Evolutionary conservation across 345 rosid genomes (phyloP), one percentile per base, ranked within the genome.

Genomic region (Camelina laxa): DNA sequence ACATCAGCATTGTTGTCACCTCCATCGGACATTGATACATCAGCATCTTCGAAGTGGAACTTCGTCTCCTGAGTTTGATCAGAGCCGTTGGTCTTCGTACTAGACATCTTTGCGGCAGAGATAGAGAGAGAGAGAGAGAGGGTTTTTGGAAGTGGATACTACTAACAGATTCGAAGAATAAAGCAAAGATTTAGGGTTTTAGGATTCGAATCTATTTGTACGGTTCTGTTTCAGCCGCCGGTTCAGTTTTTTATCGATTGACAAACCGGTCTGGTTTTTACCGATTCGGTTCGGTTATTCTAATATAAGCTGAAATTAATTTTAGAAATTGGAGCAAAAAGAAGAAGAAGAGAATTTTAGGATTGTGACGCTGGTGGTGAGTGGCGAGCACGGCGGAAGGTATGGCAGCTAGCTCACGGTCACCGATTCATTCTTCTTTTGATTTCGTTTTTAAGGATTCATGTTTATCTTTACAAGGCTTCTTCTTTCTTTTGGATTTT

Each of bases 21-120:
- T 7, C 80, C 76, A 33, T 85, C 88, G 33, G 65, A 74, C 88
- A 88, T 84, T 69, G 89, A 69, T 13, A 77, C 86, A 63, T 85
- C 91, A 5, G 59, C 71, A 64, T 83, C 91, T 47, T 81, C 69
- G 44, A 86, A 82, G 12, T 73, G 84, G 62, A 67, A 75, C 72
- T 58, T 81, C 20, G 84, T 56, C 75, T 79, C 75, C 39, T 74
- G 78, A 20, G 4, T 74, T 36, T 69, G 49, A 56, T 20, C 66
- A 24, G 62, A 57, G 55, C 61, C 56, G 21, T 78, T 79, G 80
- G 76, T 74, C 64, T 80, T 82, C 41, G 75, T 74, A 65, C 16
- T 20, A 30, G 83, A 77, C 90, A 86, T 82, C 19, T 80, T 83
- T 33, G 55, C 45, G 48, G 30, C 44, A 58, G 13, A 63, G 51